These are phyloP conservation scores for Suillus ampliporus DNA, from an alignment of 768 basidiomycete genomes.

Conservation along the genomic window DNA sequence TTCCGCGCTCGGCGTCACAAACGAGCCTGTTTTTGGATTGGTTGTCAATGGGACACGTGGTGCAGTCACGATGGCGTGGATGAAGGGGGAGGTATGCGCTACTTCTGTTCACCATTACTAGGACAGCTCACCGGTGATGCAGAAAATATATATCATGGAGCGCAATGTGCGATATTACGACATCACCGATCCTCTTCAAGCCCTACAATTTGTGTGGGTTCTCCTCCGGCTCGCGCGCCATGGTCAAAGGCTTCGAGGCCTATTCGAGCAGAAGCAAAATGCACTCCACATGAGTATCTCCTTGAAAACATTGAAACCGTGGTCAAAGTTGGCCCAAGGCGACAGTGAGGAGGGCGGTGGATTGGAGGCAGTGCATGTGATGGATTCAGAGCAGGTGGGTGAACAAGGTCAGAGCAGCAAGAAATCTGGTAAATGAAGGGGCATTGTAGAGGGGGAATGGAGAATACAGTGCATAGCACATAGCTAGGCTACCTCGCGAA, in stretches of 20 bases:
- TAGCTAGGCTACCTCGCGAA: too few species aligned
- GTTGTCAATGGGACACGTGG: not conserved
- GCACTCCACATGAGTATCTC: too few species aligned
- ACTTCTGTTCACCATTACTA: not conserved
- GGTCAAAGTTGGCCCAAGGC: not conserved
- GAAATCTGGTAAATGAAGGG: too few species aligned
- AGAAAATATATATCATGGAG: not conserved
- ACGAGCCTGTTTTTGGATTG: slow-evolving; percentile 3
- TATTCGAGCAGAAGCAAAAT: not conserved
- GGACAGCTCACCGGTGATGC: not conserved
- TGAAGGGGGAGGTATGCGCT: not conserved
- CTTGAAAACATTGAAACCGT: not conserved
- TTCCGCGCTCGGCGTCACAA: not conserved
- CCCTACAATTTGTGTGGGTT: not conserved
- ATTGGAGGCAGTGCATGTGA: not conserved
- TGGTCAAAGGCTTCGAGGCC: not conserved
- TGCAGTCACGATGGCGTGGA: not conserved
- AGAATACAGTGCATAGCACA: too few species aligned
- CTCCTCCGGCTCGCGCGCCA: not conserved
- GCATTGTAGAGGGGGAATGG: too few species aligned
- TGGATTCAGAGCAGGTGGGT: not conserved
- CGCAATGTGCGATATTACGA: not conserved
- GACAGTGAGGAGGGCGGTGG: not conserved
- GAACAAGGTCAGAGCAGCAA: too few species aligned
- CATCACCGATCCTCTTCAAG: not conserved